phyloP scores from a whole-genome alignment of 1,284 basidiomycete species.

The Tremellales sp. region DNA sequence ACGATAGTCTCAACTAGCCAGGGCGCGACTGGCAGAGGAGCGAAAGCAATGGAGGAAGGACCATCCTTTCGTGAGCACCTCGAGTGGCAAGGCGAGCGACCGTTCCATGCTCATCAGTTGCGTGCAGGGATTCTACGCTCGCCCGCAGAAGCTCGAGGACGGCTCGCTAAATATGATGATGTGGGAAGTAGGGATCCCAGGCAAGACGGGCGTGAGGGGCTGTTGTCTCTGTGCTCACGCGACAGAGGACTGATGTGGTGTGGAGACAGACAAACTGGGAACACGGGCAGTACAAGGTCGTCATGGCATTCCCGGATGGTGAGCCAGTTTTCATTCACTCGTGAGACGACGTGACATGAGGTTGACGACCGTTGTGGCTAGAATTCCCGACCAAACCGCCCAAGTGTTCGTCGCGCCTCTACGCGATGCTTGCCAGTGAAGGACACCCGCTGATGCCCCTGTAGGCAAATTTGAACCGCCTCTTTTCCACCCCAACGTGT shows the following conservation, averaged over 20 bases:
- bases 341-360: background rate
- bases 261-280: slow-evolving; percentile 85
- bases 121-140: slow-evolving; percentile 88
- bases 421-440: too few species aligned
- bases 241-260: slow-evolving; percentile 15
- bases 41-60: slow-evolving; percentile 99
- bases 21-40: slow-evolving; percentile 65
- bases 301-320: slow-evolving; percentile 95
- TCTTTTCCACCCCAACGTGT: slow-evolving; percentile 97
- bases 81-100: background rate
- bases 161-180: slow-evolving; percentile 94
- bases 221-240: slow-evolving; percentile 6
- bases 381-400: slow-evolving; percentile 49
- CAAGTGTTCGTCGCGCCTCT: slow-evolving; percentile 36
- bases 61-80: slow-evolving; percentile 85
- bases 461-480: slow-evolving; percentile 94
- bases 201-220: slow-evolving; percentile 68
- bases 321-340: slow-evolving; percentile 20
- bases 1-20: slow-evolving; percentile 37
- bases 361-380: slow-evolving; percentile 9
- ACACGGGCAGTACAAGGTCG: slow-evolving; percentile 86
- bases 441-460: slow-evolving; percentile 9
- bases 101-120: background rate
- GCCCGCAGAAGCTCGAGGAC: slow-evolving; percentile 81
- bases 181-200: slow-evolving; percentile 97